phyloP scores from a whole-genome alignment of 2,329 filamentous ascomycete species.

The Colletotrichum kahawae region DNA sequence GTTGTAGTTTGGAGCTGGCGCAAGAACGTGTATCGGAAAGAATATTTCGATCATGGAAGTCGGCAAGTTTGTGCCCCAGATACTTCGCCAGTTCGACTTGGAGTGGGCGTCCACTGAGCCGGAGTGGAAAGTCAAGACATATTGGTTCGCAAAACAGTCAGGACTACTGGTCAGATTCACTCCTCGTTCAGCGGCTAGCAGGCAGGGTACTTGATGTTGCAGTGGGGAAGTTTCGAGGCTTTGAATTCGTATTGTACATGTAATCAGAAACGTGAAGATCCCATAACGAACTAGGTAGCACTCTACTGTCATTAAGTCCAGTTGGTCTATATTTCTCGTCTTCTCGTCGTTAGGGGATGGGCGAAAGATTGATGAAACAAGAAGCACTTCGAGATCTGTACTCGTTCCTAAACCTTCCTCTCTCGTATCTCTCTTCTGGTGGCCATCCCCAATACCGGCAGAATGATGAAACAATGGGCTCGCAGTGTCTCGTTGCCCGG shows the following conservation, averaged over 20 bases:
- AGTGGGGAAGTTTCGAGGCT: background rate
- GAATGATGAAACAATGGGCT: no score
- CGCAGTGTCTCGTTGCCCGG: no score
- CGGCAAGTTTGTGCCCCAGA: background rate
- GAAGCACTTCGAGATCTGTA: no score
- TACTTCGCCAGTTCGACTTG: background rate
- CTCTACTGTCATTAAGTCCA: background rate
- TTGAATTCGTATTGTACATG: background rate
- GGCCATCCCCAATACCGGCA: no score
- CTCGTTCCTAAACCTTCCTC: no score
- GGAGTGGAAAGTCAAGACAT: background rate
- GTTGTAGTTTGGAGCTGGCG: background rate
- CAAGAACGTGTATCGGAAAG: background rate
- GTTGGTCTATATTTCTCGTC: background rate
- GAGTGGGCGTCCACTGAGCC: background rate
- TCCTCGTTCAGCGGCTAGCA: background rate
- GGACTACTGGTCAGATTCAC: background rate
- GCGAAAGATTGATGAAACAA: no score
- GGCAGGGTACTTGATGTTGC: background rate
- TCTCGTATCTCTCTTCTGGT: no score
- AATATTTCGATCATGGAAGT: background rate
- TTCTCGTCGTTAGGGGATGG: background rate
- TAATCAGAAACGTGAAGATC: background rate
- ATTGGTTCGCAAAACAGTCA: background rate
- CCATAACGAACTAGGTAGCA: no score